phyloP scores from a whole-genome alignment of 2,329 filamentous ascomycete genomes.

The Colletotrichum destructivum region DNA sequence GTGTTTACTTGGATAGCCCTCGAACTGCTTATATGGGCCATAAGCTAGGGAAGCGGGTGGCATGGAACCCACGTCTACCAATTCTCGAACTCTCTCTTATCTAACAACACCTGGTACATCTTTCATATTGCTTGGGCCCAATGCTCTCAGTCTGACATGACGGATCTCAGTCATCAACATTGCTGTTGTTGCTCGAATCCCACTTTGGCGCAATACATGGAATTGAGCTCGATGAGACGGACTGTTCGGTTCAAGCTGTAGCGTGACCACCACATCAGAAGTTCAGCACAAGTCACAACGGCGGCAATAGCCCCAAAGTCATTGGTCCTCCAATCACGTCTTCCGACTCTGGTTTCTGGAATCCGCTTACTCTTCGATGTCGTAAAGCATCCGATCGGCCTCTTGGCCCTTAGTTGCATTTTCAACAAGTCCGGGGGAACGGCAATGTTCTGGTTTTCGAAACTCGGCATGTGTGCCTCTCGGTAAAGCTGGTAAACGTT shows the following conservation, averaged over 20 bases:
- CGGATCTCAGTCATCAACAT: neutral
- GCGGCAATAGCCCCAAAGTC: neutral
- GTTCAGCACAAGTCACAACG: neutral
- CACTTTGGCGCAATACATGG: neutral
- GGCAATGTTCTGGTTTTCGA: neutral
- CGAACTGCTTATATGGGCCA: conserved; percentile 17
- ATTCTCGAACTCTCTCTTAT: conserved; percentile 24
- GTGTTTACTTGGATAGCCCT: conserved; percentile 30
- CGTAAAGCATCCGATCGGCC: too few relatives aligned
- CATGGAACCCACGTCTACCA: conserved; percentile 7
- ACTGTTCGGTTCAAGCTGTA: neutral
- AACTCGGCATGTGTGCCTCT: neutral
- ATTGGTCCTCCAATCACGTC: neutral
- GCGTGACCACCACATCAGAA: neutral
- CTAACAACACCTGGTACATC: neutral
- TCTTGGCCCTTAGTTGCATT: too few relatives aligned
- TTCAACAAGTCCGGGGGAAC: neutral
- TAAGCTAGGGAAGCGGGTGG: conserved; percentile 14
- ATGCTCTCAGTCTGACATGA: neutral
- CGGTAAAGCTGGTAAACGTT: neutral
- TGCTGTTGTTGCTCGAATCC: neutral
- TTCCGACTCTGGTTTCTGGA: neutral
- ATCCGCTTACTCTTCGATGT: neutral
- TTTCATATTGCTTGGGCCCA: neutral
- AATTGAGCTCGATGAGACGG: neutral